Percentiles rank a stretch among this genome's conserved stretches.
Conservation (phyloP, 345 rosid genomes). For the Xanthoceras sorbifolium region DNA sequence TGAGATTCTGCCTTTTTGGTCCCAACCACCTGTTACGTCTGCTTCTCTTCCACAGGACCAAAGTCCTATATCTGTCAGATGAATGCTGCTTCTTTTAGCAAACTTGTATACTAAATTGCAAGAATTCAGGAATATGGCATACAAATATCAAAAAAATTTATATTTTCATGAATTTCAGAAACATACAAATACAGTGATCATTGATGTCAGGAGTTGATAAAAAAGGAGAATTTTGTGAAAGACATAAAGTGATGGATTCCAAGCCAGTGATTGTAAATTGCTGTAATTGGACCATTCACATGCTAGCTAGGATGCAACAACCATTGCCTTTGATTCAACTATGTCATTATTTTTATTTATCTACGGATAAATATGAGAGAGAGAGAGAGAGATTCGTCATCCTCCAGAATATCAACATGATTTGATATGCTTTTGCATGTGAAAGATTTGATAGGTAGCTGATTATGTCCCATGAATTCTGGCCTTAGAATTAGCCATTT, state of each 20-base stretch:
- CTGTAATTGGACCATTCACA: not conserved
- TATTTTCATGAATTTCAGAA: not conserved
- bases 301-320: not conserved
- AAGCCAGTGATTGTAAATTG: not conserved
- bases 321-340: constrained; percentile 1
- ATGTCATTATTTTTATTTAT: not conserved
- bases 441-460: constrained; percentile 12
- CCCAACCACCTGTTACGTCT: no score
- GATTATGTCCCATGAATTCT: constrained; percentile 16
- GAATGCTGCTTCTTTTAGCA: no score
- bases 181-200: not conserved
- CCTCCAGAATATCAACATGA: not conserved
- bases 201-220: no score
- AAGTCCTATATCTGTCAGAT: no score
- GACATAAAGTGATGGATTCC: not conserved
- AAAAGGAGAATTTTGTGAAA: not conserved
- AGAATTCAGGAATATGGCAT: not conserved
- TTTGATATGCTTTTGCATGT: not conserved
- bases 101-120: no score
- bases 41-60: no score
- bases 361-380: not conserved
- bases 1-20: no score
- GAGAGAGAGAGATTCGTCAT: not conserved
- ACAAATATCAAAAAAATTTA: no score
- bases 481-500: constrained; percentile 12